A percentile compares a stretch with the other conserved stretches of the same genome.
Conservation (phyloP, 1,139 yeast genomes). For the Taiozyma sp. region DNA sequence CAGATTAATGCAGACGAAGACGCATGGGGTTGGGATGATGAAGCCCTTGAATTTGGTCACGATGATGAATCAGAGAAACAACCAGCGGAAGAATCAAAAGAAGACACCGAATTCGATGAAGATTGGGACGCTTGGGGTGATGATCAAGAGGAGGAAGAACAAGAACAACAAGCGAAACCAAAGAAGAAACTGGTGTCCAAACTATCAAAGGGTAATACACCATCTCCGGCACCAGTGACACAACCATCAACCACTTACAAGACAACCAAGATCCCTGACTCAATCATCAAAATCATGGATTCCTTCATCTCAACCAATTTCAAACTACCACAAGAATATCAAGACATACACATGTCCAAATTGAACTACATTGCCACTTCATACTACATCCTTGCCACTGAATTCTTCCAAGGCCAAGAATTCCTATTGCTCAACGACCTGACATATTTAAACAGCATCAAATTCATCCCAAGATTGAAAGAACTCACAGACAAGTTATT, state of each 20-base stretch:
- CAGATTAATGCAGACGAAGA: constrained; percentile 7
- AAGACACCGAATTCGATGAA: constrained; percentile 9
- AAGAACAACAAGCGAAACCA: constrained; percentile 3
- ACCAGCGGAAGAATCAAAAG: background rate
- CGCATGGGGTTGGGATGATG: constrained; percentile 17
- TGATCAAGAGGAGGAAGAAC: constrained; percentile 9
- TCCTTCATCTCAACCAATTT: constrained; percentile 12
- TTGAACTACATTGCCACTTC: constrained; percentile 14
- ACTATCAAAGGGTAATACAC: constrained; percentile 8
- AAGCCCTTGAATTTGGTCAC: constrained; percentile 7
- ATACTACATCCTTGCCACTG: constrained; percentile 14
- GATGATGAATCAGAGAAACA: background rate
- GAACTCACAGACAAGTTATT: constrained; percentile 14
- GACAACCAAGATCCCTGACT: constrained; percentile 13
- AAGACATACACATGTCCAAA: constrained; percentile 11
- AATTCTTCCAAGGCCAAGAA: constrained; percentile 6
- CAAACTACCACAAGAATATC: constrained; percentile 8
- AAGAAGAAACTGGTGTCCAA: constrained; percentile 18
- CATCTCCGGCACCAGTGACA: constrained; percentile 12
- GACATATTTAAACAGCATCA: constrained; percentile 2
- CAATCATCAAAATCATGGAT: constrained; percentile 8
- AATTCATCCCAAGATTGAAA: constrained; percentile 6
- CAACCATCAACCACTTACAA: constrained; percentile 1
- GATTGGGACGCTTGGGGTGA: constrained; percentile 21
- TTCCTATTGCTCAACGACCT: constrained; percentile 20